phyloP scores from a whole-genome alignment of 2,329 filamentous ascomycete species.

The Orbilia blumenaviensis region DNA sequence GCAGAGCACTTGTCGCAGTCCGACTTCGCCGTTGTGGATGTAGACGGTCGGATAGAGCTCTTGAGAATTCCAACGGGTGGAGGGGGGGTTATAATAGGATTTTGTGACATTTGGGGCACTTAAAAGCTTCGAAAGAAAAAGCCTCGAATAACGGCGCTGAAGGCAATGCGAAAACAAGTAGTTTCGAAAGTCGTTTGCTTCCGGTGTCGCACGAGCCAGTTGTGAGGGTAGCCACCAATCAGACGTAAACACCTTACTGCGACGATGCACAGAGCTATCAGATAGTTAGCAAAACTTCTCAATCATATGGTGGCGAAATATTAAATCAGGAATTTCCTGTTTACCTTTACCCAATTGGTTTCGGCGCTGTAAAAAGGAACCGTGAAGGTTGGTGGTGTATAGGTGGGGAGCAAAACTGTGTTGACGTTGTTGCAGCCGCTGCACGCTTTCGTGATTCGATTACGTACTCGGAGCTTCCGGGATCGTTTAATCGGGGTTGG shows the following conservation, averaged over 20 bases:
- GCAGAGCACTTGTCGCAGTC: conserved; percentile 35
- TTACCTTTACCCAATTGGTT: not conserved
- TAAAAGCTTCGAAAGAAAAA: no score
- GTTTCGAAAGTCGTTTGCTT: not conserved
- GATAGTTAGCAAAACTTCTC: no score
- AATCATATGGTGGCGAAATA: no score
- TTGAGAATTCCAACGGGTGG: conserved; percentile 24
- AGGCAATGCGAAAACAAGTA: not conserved
- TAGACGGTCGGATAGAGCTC: not conserved
- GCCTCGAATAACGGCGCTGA: no score
- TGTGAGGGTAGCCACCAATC: no score
- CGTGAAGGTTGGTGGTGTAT: not conserved
- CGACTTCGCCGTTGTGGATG: conserved; percentile 11
- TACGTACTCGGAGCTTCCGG: conserved; percentile 40
- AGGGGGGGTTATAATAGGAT: conserved; percentile 22
- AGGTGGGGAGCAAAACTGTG: not conserved
- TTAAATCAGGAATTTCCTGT: no score
- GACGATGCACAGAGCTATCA: not conserved
- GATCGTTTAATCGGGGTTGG: not conserved
- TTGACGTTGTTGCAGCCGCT: conserved; percentile 38
- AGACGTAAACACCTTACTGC: no score
- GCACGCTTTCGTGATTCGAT: conserved; percentile 19
- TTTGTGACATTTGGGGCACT: conserved; percentile 21
- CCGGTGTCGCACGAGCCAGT: no score
- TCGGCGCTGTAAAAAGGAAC: not conserved